These are phyloP conservation scores for Geotrichum restrictum DNA, from an alignment of 1,139 yeast genomes.

Conservation along the genomic window DNA sequence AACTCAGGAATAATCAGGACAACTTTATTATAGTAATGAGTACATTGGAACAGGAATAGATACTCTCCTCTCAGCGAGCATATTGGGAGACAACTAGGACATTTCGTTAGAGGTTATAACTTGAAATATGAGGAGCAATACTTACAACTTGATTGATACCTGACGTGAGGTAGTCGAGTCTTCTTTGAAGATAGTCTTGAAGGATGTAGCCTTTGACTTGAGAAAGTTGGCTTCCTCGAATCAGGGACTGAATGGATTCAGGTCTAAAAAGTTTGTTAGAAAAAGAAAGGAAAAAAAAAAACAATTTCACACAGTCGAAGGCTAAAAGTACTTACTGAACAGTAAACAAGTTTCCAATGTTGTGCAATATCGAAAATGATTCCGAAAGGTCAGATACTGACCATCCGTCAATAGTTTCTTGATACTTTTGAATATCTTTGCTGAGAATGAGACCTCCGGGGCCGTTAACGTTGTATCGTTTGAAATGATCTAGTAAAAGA, in stretches of 20 bases:
- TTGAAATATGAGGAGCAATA: background rate
- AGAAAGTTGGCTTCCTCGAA: slow-evolving; percentile 77
- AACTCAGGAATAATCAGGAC: no score
- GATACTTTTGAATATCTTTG: slow-evolving; percentile 77
- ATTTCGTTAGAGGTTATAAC: background rate
- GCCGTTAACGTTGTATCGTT: slow-evolving; percentile 69
- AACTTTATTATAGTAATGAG: slow-evolving; percentile 1
- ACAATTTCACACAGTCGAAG: slow-evolving; percentile 38
- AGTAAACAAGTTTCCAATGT: slow-evolving; percentile 78
- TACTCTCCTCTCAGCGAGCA: slow-evolving; percentile 3
- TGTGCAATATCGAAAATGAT: slow-evolving; percentile 68
- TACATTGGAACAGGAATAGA: slow-evolving; percentile 9
- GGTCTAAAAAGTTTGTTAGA: slow-evolving; percentile 36
- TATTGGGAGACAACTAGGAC: slow-evolving; percentile 7
- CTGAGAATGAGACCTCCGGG: slow-evolving; percentile 84
- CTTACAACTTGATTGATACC: slow-evolving; percentile 17
- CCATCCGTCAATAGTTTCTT: slow-evolving; percentile 71
- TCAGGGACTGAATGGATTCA: slow-evolving; percentile 67
- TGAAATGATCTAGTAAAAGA: slow-evolving; percentile 66
- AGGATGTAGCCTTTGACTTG: slow-evolving; percentile 63
- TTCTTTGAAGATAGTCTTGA: slow-evolving; percentile 63
- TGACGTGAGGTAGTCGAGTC: slow-evolving; percentile 51
- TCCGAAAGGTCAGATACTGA: slow-evolving; percentile 59
- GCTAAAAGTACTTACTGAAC: slow-evolving; percentile 39
- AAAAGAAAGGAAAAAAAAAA: background rate